Base-by-base conservation (phyloP, 768 basidiomycete species). In the Gymnopilus junonius region DNA sequence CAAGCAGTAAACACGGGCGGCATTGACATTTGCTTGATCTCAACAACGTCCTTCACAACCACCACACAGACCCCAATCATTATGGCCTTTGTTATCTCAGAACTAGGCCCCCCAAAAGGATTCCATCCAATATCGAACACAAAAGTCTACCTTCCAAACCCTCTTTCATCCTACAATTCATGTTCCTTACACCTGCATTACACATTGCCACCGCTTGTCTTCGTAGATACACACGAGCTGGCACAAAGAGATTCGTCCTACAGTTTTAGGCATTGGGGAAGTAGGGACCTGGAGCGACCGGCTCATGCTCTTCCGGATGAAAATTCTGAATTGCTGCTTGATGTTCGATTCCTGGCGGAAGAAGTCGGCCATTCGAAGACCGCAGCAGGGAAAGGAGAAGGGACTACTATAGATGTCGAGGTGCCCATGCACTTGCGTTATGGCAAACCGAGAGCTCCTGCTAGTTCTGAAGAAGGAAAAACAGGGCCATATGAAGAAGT, bases 201-300 rank as follows among this genome's bases (percentile, higher is more conserved):
- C 65, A 58, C 67, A 2, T 73, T 84, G 4, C 83, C 82, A 6
- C 76, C 79, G 0, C 69, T 80, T 10, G 61, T 83, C 15, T 84
- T 84, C 67, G 75, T 83, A 37, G 83, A 85, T 66, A 78, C 80
- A 0, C 82, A 83, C 68, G 84, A 84, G 60, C 78, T 85, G 14
- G 71, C 70, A 6, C 76, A 81, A 57, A 66, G 80, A 31, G 68
- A 71, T 23, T 59, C 68, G 0, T 72, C 73, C 6, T 85, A 82
- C 63, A 72, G 73, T 0, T 82, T 81, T 67, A 66, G 66, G 25
- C 76, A 82, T 51, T 77, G 76, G 73, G 83, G 82, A 25, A 73
- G 73, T 4, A 72, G 73, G n/a, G 82, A 83, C 56, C 67, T 84
- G 20, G 84, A 85, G 65, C 77, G 77, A 27, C 84, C 84, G 6